These are phyloP conservation scores for Ceriops decandra DNA, from an alignment of 345 rosid genomes.

Conservation along the genomic window DNA sequence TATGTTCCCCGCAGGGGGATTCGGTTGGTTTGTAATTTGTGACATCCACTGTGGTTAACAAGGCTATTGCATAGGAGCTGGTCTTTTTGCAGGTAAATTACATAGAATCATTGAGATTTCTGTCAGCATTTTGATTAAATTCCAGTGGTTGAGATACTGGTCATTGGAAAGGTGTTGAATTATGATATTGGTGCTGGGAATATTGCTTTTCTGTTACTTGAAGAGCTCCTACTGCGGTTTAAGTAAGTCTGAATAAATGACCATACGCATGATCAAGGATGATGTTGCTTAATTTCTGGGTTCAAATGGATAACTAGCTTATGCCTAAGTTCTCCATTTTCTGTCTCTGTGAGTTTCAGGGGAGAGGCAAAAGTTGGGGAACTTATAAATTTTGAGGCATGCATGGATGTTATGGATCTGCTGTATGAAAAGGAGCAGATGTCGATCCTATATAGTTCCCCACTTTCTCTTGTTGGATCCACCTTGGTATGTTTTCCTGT, in stretches of 20 bases:
- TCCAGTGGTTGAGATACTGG: slow-evolving; percentile 11
- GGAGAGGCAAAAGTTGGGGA: slow-evolving; percentile 70
- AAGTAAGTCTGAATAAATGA: slow-evolving; percentile 36
- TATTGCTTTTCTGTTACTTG: slow-evolving; percentile 45
- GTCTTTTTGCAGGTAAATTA: slow-evolving; percentile 59
- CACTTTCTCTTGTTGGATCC: slow-evolving; percentile 66
- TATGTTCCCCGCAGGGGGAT: background rate
- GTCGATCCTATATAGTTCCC: slow-evolving; percentile 41
- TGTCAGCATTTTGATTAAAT: slow-evolving; percentile 1
- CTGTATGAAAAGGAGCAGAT: slow-evolving; percentile 72
- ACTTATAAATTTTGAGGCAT: slow-evolving; percentile 58
- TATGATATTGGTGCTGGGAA: slow-evolving; percentile 65
- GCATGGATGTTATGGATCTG: slow-evolving; percentile 89
- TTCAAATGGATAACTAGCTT: background rate
- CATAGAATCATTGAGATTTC: background rate
- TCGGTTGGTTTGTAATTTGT: background rate
- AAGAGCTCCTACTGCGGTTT: slow-evolving; percentile 54
- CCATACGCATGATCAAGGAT: background rate
- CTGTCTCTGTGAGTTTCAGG: slow-evolving; percentile 26
- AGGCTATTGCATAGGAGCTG: slow-evolving; percentile 45
- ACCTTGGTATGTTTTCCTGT: slow-evolving; percentile 47
- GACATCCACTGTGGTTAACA: slow-evolving; percentile 16
- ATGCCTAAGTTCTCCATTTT: background rate
- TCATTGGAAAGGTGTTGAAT: slow-evolving; percentile 40
- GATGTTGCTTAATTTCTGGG: background rate